These are phyloP conservation scores for Tillandsia fasciculata DNA, from an alignment of 176 grass and related monocot species.

Conservation along the genomic window DNA sequence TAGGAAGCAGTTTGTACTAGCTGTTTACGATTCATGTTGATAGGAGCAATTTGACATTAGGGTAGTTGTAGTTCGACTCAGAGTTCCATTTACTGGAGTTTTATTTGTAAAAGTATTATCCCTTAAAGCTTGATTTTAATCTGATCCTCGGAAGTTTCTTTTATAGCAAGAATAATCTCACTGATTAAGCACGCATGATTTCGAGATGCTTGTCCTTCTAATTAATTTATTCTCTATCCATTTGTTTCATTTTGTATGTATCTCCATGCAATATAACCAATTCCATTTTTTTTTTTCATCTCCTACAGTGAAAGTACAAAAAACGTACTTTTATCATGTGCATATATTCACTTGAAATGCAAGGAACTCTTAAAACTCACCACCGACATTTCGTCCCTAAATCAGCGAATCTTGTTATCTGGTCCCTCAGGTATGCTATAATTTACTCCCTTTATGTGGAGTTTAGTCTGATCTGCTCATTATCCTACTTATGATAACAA, in stretches of 20 bases:
- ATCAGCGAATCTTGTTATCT: conserved; percentile 88
- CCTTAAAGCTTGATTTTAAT: no score
- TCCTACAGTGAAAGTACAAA: conserved; percentile 78
- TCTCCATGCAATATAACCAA: not conserved
- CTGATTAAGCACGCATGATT: no score
- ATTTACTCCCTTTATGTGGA: conserved; percentile 1
- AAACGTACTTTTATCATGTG: conserved; percentile 69
- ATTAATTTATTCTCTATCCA: not conserved
- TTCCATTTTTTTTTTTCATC: conserved; percentile 14
- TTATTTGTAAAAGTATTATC: no score
- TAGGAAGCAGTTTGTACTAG: no score
- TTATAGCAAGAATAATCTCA: no score
- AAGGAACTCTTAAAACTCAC: conserved; percentile 79
- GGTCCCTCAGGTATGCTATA: conserved; percentile 71
- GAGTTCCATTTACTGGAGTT: no score
- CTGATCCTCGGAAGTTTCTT: no score
- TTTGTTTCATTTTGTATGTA: not conserved
- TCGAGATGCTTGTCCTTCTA: no score
- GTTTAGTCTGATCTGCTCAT: conserved; percentile 18
- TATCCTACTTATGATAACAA: conserved; percentile 9
- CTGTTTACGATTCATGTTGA: no score
- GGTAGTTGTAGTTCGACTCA: no score
- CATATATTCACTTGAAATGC: conserved; percentile 82
- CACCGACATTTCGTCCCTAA: conserved; percentile 82
- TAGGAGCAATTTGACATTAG: no score